Conservation (phyloP, 345 rosid genomes). For the Eucalyptus brandiana region DNA sequence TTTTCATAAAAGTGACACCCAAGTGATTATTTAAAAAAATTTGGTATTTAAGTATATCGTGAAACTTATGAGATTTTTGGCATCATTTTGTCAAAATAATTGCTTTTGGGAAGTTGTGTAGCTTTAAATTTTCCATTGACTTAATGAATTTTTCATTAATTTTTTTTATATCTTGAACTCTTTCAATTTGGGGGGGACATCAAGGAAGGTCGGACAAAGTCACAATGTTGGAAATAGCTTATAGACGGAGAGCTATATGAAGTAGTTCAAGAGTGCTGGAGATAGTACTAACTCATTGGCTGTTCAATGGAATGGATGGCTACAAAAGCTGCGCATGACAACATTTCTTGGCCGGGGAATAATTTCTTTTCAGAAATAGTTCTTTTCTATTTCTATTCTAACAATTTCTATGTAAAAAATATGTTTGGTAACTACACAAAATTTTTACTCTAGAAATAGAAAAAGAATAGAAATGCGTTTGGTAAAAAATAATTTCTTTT, state of each 20-base stretch:
- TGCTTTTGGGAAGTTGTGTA: background rate
- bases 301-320: too few relatives aligned
- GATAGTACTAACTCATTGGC: background rate
- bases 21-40: too few relatives aligned
- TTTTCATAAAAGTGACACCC: accelerated
- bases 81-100: background rate
- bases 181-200: background rate
- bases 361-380: too few relatives aligned
- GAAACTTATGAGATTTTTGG: too few relatives aligned
- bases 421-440: too few relatives aligned
- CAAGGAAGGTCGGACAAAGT: background rate
- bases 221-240: background rate
- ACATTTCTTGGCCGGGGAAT: too few relatives aligned
- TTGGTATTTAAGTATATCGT: accelerated
- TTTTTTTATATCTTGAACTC: background rate
- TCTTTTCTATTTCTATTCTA: too few relatives aligned
- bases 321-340: too few relatives aligned
- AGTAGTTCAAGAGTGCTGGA: background rate
- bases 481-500: too few relatives aligned
- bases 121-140: background rate
- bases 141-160: background rate
- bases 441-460: too few relatives aligned
- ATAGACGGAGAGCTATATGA: background rate
- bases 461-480: too few relatives aligned
- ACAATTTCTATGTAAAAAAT: too few relatives aligned